Base-by-base conservation (phyloP, 306 rosid species). In the Neltuma alba region DNA sequence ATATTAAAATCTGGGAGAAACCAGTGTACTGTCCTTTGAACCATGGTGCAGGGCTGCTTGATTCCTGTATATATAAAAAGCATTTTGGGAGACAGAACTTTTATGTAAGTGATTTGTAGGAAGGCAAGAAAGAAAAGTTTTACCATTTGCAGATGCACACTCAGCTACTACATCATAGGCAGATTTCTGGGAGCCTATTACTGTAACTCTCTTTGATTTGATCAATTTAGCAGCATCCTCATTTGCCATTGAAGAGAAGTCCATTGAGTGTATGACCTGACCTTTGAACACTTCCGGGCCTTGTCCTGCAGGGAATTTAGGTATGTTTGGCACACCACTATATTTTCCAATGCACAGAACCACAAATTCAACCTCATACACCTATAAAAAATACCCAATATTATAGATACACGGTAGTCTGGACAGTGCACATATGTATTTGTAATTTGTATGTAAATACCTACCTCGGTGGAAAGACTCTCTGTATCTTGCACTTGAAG, bases 181-280 rank as follows among this genome's bases (percentile, higher is more conserved):
- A 21, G 94, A 85, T 83, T 90, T 88, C 23, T n/a, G 45, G 23
- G 92, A 88, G 47, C 94, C 92, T 40, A 88, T 3, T 1, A 88
- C 9, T 33, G 78, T 40, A 30, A 88, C 64, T 79, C 83, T 77
- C 54, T 88, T 90, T 25, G 80, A 21, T 83, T 41, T 86, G 54
- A 86, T 80, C 58, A 90, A 38, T 74, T 88, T 52, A 57, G 80
- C 85, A 52, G 84, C 89, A 60, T 9, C 38, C 2, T 40, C 81
- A 7, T 79, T 81, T 21, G 80, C 79, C 81, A 90, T 74, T 31
- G 81, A 63, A 21, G 89, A 83, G 75, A 83, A 90, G 14, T 86
- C 89, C 90, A 88, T 85, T 37, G 92, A 85, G 37, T 90, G 92
- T 78, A 88, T 45, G 64, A 90, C 92, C 69, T 72, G 74, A 4